Percentiles rank a stretch among this genome's conserved stretches.
These are phyloP conservation scores for Colletotrichum godetiae DNA, from an alignment of 2,329 filamentous ascomycete species.

Conservation along the genomic window DNA sequence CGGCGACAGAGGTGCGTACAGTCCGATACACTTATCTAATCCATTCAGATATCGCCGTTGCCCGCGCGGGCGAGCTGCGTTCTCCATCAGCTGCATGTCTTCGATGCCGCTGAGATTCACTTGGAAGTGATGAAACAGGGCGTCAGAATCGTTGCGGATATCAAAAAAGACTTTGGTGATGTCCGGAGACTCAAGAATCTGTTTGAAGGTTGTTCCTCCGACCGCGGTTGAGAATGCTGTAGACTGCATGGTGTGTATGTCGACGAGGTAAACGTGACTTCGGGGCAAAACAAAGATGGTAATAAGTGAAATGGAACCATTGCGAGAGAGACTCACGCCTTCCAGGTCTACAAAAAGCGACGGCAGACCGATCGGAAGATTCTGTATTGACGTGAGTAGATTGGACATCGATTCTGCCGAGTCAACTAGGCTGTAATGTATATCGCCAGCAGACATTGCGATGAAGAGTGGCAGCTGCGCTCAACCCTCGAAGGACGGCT, in stretches of 20 bases:
- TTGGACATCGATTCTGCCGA: background rate
- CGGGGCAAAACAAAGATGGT: constrained; percentile 48
- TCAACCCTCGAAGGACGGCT: no score
- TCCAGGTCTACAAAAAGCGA: constrained; percentile 62
- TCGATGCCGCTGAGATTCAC: constrained; percentile 56
- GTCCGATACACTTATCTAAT: constrained; percentile 45
- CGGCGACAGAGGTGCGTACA: constrained; percentile 36
- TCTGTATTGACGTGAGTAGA: background rate
- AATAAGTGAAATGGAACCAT: constrained; percentile 60
- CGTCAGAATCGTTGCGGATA: constrained; percentile 68
- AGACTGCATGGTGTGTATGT: constrained; percentile 51
- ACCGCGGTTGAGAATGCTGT: constrained; percentile 42
- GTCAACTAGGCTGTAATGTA: background rate
- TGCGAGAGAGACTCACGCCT: constrained; percentile 53
- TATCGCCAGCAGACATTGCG: no score
- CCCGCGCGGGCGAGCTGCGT: constrained; percentile 44
- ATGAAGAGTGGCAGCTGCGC: no score
- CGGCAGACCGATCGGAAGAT: constrained; percentile 38
- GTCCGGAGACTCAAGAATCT: constrained; percentile 54
- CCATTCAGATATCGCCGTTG: constrained; percentile 38
- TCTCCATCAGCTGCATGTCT: constrained; percentile 69
- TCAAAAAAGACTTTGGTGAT: constrained; percentile 68
- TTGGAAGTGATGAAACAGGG: constrained; percentile 57
- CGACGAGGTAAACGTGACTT: constrained; percentile 54
- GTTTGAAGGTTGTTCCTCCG: constrained; percentile 43